These are phyloP conservation scores for Fagus sylvatica DNA, from an alignment of 306 rosid species.

Conservation along the genomic window DNA sequence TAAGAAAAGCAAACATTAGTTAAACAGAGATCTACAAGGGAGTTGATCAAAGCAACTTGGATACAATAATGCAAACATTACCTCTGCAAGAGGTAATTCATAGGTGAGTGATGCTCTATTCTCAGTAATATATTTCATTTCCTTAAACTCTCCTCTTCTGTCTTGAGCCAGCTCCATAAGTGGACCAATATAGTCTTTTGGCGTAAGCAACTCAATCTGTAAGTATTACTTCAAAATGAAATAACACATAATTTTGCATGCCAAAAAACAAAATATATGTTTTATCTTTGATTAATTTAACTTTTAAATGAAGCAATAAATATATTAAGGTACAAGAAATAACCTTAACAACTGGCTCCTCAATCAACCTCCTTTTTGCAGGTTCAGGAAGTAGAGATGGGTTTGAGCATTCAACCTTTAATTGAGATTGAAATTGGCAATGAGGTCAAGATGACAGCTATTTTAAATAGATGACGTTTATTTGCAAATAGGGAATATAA, in stretches of 20 bases:
- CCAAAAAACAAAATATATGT: slow-evolving; percentile 1
- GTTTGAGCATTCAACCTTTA: slow-evolving; percentile 74
- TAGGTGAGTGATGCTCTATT: slow-evolving; percentile 74
- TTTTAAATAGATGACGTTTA: neutral
- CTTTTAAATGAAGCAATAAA: slow-evolving; percentile 20
- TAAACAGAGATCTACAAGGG: neutral
- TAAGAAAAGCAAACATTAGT: neutral
- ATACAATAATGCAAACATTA: slow-evolving; percentile 28
- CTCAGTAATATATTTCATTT: slow-evolving; percentile 89
- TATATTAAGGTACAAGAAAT: slow-evolving; percentile 21
- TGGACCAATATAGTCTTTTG: slow-evolving; percentile 85
- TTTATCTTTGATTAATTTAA: slow-evolving; percentile 20
- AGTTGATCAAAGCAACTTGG: neutral
- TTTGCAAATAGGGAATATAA: neutral
- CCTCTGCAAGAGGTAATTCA: slow-evolving; percentile 87
- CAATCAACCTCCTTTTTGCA: slow-evolving; percentile 67
- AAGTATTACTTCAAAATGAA: slow-evolving; percentile 27
- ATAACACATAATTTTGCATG: neutral
- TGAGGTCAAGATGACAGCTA: slow-evolving; percentile 21
- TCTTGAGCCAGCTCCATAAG: slow-evolving; percentile 96
- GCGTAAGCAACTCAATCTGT: slow-evolving; percentile 91
- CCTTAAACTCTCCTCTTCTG: slow-evolving; percentile 87
- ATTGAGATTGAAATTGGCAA: slow-evolving; percentile 32
- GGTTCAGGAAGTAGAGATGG: slow-evolving; percentile 85
- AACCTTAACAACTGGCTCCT: slow-evolving; percentile 81